Evolutionary conservation across 441 rosid genomes (phyloP).

Genomic region (Metrosideros polymorpha): DNA sequence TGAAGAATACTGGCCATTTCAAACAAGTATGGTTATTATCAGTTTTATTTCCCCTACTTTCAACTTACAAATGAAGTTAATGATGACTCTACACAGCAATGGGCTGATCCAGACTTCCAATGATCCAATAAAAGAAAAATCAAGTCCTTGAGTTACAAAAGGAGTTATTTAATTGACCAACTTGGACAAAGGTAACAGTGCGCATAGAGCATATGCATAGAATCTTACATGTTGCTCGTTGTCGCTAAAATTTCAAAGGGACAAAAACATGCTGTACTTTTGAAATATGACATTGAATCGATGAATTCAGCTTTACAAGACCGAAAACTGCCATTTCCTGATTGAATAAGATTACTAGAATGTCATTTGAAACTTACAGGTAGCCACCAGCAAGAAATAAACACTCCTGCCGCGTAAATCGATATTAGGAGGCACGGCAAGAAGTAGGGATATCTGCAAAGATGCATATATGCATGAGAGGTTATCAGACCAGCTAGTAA

Average conservation of each 20-base stretch:
- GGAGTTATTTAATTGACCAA: background rate
- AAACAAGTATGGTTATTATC: background rate
- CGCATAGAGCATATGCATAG: background rate
- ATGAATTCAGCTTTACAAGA: background rate
- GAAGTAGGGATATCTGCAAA: conserved; percentile 66
- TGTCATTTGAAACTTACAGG: conserved; percentile 35
- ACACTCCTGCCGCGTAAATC: conserved; percentile 34
- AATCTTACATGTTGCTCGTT: background rate
- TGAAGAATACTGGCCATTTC: background rate
- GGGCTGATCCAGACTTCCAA: background rate
- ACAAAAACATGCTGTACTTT: background rate
- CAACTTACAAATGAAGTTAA: background rate
- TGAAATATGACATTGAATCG: background rate
- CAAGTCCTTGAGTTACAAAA: background rate
- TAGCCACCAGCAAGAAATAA: conserved; percentile 55
- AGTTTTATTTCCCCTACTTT: background rate
- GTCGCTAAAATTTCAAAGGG: background rate
- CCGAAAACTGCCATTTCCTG: background rate
- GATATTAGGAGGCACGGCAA: conserved; percentile 60
- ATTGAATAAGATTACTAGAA: background rate
- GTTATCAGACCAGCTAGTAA: background rate
- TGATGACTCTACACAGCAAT: background rate
- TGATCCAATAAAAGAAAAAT: background rate
- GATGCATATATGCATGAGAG: background rate
- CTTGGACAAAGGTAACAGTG: background rate